Conservation (phyloP, 192 early-diverging fungal genomes). For the Powellomyces hirtus region DNA sequence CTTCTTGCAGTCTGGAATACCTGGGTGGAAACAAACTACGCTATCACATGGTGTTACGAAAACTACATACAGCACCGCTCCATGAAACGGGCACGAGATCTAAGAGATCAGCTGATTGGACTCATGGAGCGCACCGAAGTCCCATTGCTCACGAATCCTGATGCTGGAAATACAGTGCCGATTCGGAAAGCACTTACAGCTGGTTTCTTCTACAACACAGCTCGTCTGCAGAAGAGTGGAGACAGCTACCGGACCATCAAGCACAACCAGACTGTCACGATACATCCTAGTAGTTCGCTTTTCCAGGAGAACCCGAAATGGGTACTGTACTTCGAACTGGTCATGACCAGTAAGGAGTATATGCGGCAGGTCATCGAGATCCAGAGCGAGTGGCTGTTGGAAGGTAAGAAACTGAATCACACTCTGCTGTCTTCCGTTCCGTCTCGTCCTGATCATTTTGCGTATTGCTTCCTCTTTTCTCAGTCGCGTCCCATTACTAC, state of each 20-base stretch:
- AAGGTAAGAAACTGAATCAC: too few relatives aligned
- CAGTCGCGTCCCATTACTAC: conserved; percentile 79
- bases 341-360: conserved; percentile 91
- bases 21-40: conserved; percentile 78
- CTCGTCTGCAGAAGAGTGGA: conserved; percentile 77
- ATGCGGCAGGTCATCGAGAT: conserved; percentile 95
- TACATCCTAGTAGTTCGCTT: conserved; percentile 86
- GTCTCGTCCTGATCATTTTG: not conserved
- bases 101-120: conserved; percentile 90
- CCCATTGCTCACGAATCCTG: conserved; percentile 72
- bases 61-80: conserved; percentile 94
- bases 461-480: not conserved
- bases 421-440: not conserved
- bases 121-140: conserved; percentile 92
- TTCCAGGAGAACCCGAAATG: conserved; percentile 80
- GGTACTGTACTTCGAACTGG: conserved; percentile 90
- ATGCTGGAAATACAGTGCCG: conserved; percentile 79
- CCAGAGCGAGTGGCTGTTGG: conserved; percentile 78
- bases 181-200: conserved; percentile 91
- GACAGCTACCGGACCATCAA: conserved; percentile 91
- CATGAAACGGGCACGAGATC: conserved; percentile 84
- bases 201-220: conserved; percentile 96
- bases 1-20: conserved; percentile 89
- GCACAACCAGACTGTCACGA: conserved; percentile 83
- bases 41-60: conserved; percentile 94